These are phyloP conservation scores for Aspergillus sojae DNA, from an alignment of 2,329 filamentous ascomycete species.

Conservation along the genomic window DNA sequence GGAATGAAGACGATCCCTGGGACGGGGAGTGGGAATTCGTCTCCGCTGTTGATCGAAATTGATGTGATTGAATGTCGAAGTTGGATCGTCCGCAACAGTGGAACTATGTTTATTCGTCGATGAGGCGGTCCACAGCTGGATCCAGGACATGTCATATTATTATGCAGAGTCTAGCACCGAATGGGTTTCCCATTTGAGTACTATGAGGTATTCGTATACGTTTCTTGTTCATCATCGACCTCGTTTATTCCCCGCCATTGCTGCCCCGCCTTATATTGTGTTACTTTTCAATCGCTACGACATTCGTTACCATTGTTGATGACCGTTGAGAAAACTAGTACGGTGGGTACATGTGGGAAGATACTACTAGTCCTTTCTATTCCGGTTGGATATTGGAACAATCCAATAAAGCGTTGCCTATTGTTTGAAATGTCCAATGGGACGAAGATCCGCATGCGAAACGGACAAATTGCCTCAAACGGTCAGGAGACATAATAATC, in stretches of 20 bases:
- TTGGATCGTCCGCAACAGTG: neutral
- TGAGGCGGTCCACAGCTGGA: neutral
- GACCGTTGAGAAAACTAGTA: neutral
- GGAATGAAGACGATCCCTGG: conserved; percentile 10
- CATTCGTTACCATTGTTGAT: conserved; percentile 1
- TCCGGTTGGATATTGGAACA: neutral
- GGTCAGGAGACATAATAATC: neutral
- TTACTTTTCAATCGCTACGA: neutral
- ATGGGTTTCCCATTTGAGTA: neutral
- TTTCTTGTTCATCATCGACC: conserved; percentile 10
- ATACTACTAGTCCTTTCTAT: neutral
- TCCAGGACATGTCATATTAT: conserved; percentile 10
- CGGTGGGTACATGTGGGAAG: neutral
- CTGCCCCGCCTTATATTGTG: conserved; percentile 3
- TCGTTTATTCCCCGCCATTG: conserved; percentile 1
- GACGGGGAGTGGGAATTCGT: conserved; percentile 2
- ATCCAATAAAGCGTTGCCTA: neutral
- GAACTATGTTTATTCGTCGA: neutral
- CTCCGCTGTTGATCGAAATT: conserved; percentile 4
- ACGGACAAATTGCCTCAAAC: neutral
- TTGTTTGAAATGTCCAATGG: neutral
- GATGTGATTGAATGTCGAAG: neutral
- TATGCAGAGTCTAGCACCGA: conserved; percentile 3
- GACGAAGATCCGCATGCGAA: neutral
- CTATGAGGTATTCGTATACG: conserved; percentile 8